Evolutionary conservation across 1,284 basidiomycete genomes (phyloP).

Genomic region (Moesziomyces sp.): DNA sequence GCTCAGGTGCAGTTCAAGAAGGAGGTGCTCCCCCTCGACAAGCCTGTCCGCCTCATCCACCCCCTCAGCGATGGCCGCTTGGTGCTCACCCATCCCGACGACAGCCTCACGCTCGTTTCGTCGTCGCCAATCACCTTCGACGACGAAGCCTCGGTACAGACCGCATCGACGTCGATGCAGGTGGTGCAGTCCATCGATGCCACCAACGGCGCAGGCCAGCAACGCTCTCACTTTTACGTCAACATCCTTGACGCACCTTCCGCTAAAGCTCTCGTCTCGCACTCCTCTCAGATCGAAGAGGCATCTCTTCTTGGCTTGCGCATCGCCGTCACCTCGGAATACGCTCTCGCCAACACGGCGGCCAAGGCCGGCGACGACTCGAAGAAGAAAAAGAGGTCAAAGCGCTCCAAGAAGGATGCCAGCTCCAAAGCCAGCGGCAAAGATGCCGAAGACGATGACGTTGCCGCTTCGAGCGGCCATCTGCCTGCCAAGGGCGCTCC

Average conservation of each 20-base stretch:
- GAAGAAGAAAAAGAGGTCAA: constrained; percentile 42
- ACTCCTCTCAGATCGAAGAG: constrained; percentile 26
- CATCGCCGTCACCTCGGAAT: constrained; percentile 25
- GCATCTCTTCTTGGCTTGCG: constrained; percentile 34
- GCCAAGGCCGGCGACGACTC: constrained; percentile 5
- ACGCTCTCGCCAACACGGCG: constrained; percentile 1
- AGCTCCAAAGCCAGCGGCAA: background rate
- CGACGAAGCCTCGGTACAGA: constrained; percentile 21
- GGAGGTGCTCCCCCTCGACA: constrained; percentile 19
- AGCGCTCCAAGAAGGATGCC: constrained; percentile 26
- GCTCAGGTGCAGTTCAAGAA: constrained; percentile 33
- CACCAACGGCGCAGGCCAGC: constrained; percentile 4
- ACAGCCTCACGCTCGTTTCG: constrained; percentile 33
- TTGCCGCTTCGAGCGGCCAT: constrained; percentile 1
- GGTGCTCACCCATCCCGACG: constrained; percentile 33
- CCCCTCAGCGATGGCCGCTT: constrained; percentile 36
- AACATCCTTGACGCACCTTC: constrained; percentile 33
- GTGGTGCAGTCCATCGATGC: constrained; percentile 18
- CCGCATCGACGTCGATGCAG: constrained; percentile 14
- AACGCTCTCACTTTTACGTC: constrained; percentile 32
- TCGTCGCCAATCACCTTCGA: constrained; percentile 17
- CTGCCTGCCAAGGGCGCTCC: constrained; percentile 2
- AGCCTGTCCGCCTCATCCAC: constrained; percentile 35
- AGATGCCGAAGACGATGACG: constrained; percentile 7
- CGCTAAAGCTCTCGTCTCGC: constrained; percentile 24